Evolutionary conservation across 306 rosid genomes (phyloP), one percentile per base, ranked within the genome.

Genomic region (Vachellia pachyceras): DNA sequence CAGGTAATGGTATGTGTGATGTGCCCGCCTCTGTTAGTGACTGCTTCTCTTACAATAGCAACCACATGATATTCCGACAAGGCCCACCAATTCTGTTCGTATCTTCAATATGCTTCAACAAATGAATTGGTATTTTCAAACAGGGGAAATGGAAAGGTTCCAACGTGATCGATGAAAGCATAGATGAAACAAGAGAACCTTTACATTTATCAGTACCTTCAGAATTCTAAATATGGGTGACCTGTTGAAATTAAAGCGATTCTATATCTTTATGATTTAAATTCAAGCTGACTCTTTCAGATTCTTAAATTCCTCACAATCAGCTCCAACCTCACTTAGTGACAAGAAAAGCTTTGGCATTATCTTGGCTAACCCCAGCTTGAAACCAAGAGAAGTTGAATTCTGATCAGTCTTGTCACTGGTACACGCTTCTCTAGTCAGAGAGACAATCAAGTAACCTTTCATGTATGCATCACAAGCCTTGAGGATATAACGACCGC

Each of bases 401-500:
- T 93, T 85, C 52, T 84, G 85, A 23, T 86, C 75, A 68, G 94
- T 89, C 80, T 75, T 87, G 75, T 84, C 89, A 69, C 93, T 88
- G 50, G 79, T 72, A 2, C 91, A 83, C 47, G 98, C 98, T 76
- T 92, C 95, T 80, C 85, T 84, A 9, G 88, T 82, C 75, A 96
- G 89, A 0, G 98, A 85, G 74, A 97, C 99, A 81, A 96, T 94
- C 83, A 92, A 85, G 77, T 82, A 86, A 70, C 99, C 98, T 80
- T 93, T 90, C 99, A 92, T 93, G 79, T 93, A 92, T 77, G 91
- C 91, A 90, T 96, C 92, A 54, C 99, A 92, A 58, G 99, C 99
- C 94, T 92, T 96, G 5, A 96, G 94, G 82, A 96, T 93, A 91
- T 85, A 89, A 78, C 86, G 88, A 81, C 99, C 98, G 18, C 95